Percentiles rank a stretch among this genome's conserved stretches.
phyloP scores from a whole-genome alignment of 139 green algal genomes.

The Chlamydomonas eustigma region DNA sequence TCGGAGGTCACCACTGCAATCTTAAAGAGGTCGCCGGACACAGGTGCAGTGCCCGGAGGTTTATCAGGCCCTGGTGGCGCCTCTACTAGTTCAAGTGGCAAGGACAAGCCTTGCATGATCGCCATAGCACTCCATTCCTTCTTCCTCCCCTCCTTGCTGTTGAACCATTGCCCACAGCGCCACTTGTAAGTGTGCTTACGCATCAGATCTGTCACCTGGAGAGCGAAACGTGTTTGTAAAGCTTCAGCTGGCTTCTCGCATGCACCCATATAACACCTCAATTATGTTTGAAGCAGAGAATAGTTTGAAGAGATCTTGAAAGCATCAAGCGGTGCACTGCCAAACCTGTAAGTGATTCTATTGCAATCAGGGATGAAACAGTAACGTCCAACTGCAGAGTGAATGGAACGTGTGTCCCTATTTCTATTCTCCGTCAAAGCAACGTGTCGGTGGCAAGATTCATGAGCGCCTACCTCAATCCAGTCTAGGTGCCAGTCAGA shows the following conservation, averaged over 20 bases:
- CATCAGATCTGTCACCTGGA: slow-evolving; percentile 10
- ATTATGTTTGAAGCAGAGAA: too few relatives aligned
- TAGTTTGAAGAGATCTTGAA: too few relatives aligned
- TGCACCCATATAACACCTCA: too few relatives aligned
- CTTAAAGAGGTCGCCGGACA: slow-evolving; percentile 19
- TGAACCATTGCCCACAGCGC: slow-evolving; percentile 45
- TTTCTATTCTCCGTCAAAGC: neutral
- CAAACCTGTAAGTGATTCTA: too few relatives aligned
- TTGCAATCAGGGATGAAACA: too few relatives aligned
- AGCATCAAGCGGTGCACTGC: too few relatives aligned
- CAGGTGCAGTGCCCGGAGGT: neutral
- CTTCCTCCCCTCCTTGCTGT: slow-evolving; percentile 30
- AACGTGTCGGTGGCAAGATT: neutral
- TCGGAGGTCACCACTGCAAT: slow-evolving; percentile 24
- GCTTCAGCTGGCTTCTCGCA: too few relatives aligned
- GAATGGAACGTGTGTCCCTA: too few relatives aligned
- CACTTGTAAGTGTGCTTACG: slow-evolving; percentile 37
- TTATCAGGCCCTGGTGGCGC: slow-evolving; percentile 17
- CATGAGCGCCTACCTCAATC: slow-evolving; percentile 28
- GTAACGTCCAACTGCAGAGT: too few relatives aligned
- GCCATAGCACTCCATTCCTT: slow-evolving; percentile 38
- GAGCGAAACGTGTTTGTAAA: too few relatives aligned
- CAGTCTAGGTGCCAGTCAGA: slow-evolving; percentile 47
- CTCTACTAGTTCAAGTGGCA: slow-evolving; percentile 29
- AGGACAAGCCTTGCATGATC: slow-evolving; percentile 4